Evolutionary conservation across 2,329 filamentous ascomycete genomes (phyloP).

Genomic region (Graphilbum fragrans): DNA sequence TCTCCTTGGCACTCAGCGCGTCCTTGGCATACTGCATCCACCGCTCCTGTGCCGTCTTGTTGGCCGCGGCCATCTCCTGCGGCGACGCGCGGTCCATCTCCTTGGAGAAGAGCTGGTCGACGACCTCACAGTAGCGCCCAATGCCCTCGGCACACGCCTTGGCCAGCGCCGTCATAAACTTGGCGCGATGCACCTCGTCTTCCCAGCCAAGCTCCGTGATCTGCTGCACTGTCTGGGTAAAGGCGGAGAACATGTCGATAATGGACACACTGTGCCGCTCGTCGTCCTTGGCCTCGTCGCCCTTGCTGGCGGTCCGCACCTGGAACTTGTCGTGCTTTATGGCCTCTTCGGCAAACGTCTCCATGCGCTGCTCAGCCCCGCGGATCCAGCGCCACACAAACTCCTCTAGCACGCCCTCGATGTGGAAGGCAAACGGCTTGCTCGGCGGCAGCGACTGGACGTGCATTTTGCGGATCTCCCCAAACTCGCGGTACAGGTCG

Average conservation of each 20-base stretch:
- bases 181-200: slow-evolving; percentile 84
- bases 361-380: slow-evolving; percentile 65
- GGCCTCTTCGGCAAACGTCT: slow-evolving; percentile 77
- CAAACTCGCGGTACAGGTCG: slow-evolving; percentile 79
- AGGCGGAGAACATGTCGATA: slow-evolving; percentile 86
- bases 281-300: slow-evolving; percentile 57
- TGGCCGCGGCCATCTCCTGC: slow-evolving; percentile 68
- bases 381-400: slow-evolving; percentile 96
- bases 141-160: slow-evolving; percentile 76
- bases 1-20: slow-evolving; percentile 82
- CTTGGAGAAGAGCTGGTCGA: slow-evolving; percentile 72
- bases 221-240: slow-evolving; percentile 84
- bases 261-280: slow-evolving; percentile 87
- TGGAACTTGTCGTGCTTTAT: slow-evolving; percentile 83
- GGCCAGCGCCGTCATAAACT: slow-evolving; percentile 90
- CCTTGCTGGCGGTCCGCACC: slow-evolving; percentile 53
- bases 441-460: slow-evolving; percentile 54
- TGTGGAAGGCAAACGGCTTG: slow-evolving; percentile 69
- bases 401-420: slow-evolving; percentile 74
- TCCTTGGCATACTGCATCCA: slow-evolving; percentile 91
- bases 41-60: slow-evolving; percentile 78
- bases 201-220: slow-evolving; percentile 82
- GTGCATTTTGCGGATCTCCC: slow-evolving; percentile 75
- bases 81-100: slow-evolving; percentile 91
- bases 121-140: slow-evolving; percentile 78